A percentile compares a stretch with the other conserved stretches of the same genome.
These are phyloP conservation scores for Hypomontagnella monticulosa DNA, from an alignment of 495 filamentous ascomycete genomes.

Conservation along the genomic window DNA sequence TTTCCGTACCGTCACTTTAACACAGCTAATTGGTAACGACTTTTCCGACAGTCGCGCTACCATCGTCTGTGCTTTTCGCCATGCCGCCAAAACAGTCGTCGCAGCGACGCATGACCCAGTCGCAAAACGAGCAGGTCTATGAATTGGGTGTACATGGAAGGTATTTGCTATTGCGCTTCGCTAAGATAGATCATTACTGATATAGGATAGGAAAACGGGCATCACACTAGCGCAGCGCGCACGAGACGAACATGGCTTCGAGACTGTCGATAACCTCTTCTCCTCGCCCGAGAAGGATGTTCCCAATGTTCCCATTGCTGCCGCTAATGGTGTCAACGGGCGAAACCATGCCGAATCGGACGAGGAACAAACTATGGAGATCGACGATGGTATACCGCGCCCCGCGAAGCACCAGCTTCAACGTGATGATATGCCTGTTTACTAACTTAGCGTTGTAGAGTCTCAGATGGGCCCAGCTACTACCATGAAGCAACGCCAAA, in stretches of 20 bases:
- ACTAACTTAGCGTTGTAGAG: constrained; percentile 34
- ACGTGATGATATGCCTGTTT: not conserved
- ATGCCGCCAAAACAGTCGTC: constrained; percentile 46
- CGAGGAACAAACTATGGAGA: constrained; percentile 50
- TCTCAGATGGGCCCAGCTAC: constrained; percentile 47
- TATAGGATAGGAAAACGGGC: constrained; percentile 73
- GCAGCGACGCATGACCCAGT: constrained; percentile 49
- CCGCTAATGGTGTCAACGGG: constrained; percentile 41
- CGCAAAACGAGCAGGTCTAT: constrained; percentile 57
- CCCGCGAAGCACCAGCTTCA: not conserved
- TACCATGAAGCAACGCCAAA: constrained; percentile 39
- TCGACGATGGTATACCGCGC: constrained; percentile 44
- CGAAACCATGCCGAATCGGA: constrained; percentile 26
- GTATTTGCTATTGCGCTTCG: constrained; percentile 42
- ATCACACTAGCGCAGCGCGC: constrained; percentile 81
- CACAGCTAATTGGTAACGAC: constrained; percentile 9
- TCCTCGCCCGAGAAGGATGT: constrained; percentile 81
- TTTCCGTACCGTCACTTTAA: not conserved
- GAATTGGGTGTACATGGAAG: constrained; percentile 61
- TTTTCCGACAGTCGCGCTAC: not conserved
- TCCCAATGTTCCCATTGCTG: constrained; percentile 18
- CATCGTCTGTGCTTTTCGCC: not conserved
- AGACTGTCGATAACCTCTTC: constrained; percentile 84
- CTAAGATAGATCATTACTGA: constrained; percentile 8
- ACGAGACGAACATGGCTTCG: constrained; percentile 91